These are phyloP conservation scores for Eucalyptus erythrocorys DNA, from an alignment of 345 rosid species.

Conservation along the genomic window DNA sequence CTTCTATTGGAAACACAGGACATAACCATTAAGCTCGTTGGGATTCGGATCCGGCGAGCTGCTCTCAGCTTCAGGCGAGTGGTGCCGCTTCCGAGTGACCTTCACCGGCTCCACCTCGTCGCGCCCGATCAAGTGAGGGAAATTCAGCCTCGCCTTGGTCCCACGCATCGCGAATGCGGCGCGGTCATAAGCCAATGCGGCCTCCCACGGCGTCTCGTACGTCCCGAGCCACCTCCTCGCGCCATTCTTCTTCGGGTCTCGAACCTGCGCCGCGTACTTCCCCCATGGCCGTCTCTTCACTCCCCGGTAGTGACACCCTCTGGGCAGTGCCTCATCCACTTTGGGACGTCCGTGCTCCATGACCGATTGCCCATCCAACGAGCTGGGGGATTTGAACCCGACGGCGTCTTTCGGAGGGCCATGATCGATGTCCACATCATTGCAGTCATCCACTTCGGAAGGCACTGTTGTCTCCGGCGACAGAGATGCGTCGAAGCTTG, in stretches of 20 bases:
- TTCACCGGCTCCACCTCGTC: not conserved
- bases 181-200: slow-evolving; percentile 2
- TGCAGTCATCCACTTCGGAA: not conserved
- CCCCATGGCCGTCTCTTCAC: slow-evolving; percentile 55
- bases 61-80: not conserved
- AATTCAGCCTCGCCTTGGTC: not conserved
- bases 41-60: not conserved
- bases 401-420: not conserved
- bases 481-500: not conserved
- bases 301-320: not conserved
- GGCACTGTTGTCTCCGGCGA: not conserved
- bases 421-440: not conserved
- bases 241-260: slow-evolving; percentile 55
- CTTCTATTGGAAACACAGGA: not conserved
- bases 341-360: not conserved
- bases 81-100: not conserved
- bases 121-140: not conserved
- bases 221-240: slow-evolving; percentile 68
- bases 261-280: slow-evolving; percentile 58
- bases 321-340: not conserved
- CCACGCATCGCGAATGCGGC: not conserved
- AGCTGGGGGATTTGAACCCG: not conserved
- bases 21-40: not conserved
- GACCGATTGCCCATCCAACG: not conserved
- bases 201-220: slow-evolving; percentile 52